phyloP scores from a whole-genome alignment of 345 rosid species.

The Populus tremula region DNA sequence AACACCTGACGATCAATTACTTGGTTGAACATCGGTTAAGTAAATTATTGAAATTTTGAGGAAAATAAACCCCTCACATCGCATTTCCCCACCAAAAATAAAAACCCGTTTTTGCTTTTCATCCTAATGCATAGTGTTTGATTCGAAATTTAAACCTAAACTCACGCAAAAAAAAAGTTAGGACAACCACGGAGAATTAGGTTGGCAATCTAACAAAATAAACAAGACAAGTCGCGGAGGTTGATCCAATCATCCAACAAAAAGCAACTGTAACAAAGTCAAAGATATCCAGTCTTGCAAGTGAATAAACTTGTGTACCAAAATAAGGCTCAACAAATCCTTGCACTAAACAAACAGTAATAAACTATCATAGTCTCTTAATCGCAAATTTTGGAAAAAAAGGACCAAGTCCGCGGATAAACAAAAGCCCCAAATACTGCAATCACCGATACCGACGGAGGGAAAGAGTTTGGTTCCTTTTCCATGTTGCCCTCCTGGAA shows the following conservation, averaged over 20 bases:
- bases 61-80: no score
- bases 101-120: no score
- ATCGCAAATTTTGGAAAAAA: not conserved
- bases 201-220: not conserved
- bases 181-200: no score
- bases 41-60: no score
- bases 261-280: not conserved
- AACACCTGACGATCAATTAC: no score
- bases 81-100: no score
- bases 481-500: slow-evolving; percentile 33
- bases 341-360: not conserved
- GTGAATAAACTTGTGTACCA: not conserved
- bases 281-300: not conserved
- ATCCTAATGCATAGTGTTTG: no score
- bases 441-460: slow-evolving; percentile 30
- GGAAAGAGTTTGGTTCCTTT: slow-evolving; percentile 33
- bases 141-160: no score
- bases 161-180: no score
- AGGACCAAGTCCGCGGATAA: not conserved
- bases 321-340: not conserved
- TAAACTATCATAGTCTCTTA: not conserved
- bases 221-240: not conserved
- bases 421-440: not conserved
- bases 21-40: no score
- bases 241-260: not conserved